A percentile compares a stretch with the other conserved stretches of the same genome.
phyloP scores from a whole-genome alignment of 495 filamentous ascomycete species.

The Daldinia vernicosa region DNA sequence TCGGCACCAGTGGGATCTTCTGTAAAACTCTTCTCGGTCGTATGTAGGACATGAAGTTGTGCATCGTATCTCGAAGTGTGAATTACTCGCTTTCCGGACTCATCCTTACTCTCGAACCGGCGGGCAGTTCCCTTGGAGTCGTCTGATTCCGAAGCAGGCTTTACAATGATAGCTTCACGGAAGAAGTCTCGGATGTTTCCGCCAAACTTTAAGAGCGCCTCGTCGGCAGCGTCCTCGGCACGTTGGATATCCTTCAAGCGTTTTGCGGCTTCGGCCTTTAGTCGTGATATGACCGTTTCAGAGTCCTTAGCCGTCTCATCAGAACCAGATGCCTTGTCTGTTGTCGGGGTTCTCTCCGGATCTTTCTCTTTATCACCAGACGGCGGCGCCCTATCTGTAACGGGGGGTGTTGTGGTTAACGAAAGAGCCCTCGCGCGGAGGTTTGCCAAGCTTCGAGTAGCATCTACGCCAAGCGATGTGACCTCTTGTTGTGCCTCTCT shows the following conservation, averaged over 20 bases:
- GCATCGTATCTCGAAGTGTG: conserved; percentile 95
- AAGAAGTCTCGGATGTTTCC: conserved; percentile 90
- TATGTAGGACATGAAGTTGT: conserved; percentile 94
- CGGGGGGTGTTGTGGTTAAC: conserved; percentile 56
- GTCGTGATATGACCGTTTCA: conserved; percentile 82
- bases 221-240: conserved; percentile 97
- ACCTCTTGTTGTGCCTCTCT: conserved; percentile 85
- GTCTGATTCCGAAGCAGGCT: conserved; percentile 58
- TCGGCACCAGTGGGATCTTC: conserved; percentile 80
- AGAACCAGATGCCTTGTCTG: conserved; percentile 50
- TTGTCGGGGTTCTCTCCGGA: conserved; percentile 54
- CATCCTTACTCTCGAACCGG: conserved; percentile 91
- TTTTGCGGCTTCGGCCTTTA: conserved; percentile 82
- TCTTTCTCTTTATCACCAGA: conserved; percentile 48
- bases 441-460: conserved; percentile 81
- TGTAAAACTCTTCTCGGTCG: conserved; percentile 81
- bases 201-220: conserved; percentile 92
- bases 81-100: conserved; percentile 87
- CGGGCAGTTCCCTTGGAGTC: conserved; percentile 60
- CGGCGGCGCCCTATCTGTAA: conserved; percentile 26
- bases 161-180: conserved; percentile 87
- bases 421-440: conserved; percentile 80
- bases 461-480: conserved; percentile 77
- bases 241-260: conserved; percentile 90
- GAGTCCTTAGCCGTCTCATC: conserved; percentile 69